Evolutionary conservation across 2,329 filamentous ascomycete genomes (phyloP).

Genomic region (Aspergillus sp.): DNA sequence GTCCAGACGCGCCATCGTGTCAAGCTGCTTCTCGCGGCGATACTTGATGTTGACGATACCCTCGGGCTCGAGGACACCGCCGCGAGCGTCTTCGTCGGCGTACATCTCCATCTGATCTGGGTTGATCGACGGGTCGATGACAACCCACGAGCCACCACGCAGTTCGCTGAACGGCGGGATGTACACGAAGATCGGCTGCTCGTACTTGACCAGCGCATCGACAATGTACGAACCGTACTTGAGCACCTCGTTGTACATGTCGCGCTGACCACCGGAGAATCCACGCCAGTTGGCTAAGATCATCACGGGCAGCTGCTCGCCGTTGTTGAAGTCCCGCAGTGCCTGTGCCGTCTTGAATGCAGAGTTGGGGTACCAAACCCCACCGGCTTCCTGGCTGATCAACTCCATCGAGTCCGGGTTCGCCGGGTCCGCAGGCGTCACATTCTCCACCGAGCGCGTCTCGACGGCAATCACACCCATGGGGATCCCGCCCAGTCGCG

Average conservation of each 20-base stretch:
- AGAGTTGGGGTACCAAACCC: conserved; percentile 99
- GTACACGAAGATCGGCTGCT: conserved; percentile 98
- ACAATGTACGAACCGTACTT: conserved; percentile 99
- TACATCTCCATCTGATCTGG: conserved; percentile 98
- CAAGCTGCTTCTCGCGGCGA: conserved; percentile 91
- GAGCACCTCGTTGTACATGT: conserved; percentile 99
- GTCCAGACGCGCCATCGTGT: conserved; percentile 94
- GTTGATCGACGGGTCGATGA: conserved; percentile 98
- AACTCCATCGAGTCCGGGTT: conserved; percentile 98
- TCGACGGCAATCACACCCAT: conserved; percentile 98
- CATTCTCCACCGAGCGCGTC: conserved; percentile 91
- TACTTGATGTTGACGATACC: conserved; percentile 99
- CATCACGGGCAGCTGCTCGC: conserved; percentile 96
- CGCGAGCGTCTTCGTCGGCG: conserved; percentile 85
- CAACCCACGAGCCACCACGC: conserved; percentile 98
- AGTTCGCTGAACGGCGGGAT: conserved; percentile 95
- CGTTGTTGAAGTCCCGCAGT: conserved; percentile 98
- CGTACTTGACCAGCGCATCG: conserved; percentile 93
- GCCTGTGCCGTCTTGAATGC: conserved; percentile 99
- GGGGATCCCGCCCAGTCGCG: conserved; percentile 90
- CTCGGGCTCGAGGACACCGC: conserved; percentile 95
- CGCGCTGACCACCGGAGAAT: conserved; percentile 98
- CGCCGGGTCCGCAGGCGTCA: conserved; percentile 90
- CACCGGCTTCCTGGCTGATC: conserved; percentile 87
- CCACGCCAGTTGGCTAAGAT: conserved; percentile 99